These are phyloP conservation scores for Moniliella sp. DNA, from an alignment of 1,284 basidiomycete genomes.

Conservation along the genomic window DNA sequence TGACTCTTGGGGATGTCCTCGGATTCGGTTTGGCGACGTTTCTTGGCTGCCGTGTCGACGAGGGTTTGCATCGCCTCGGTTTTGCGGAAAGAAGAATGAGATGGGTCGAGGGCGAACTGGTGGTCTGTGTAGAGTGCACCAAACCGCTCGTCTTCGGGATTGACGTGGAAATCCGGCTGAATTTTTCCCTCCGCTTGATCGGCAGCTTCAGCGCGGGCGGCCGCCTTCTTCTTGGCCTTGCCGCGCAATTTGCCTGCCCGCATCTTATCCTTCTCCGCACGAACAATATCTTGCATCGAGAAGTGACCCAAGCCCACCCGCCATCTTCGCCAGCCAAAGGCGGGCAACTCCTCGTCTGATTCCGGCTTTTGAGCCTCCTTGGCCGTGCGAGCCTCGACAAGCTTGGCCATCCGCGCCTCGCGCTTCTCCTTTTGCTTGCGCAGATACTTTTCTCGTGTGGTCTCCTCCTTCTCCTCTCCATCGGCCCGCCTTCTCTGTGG, in stretches of 20 bases:
- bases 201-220: constrained; percentile 6
- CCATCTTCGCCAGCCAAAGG: background rate
- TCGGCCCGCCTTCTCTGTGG: constrained; percentile 4
- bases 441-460: constrained; percentile 28
- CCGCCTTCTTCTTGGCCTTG: constrained; percentile 9
- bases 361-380: constrained; percentile 11
- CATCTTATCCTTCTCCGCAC: constrained; percentile 46
- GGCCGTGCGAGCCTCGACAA: constrained; percentile 1
- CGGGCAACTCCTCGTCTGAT: constrained; percentile 21
- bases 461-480: constrained; percentile 14
- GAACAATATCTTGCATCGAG: constrained; percentile 68
- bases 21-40: too few species aligned
- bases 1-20: too few species aligned
- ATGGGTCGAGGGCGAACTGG: constrained; percentile 82
- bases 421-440: constrained; percentile 27
- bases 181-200: constrained; percentile 36
- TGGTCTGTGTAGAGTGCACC: constrained; percentile 67
- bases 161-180: constrained; percentile 46
- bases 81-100: constrained; percentile 45
- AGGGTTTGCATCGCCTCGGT: constrained; percentile 30
- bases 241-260: background rate
- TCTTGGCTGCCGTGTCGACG: too few species aligned
- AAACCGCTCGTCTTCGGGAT: constrained; percentile 74
- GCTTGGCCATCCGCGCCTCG: constrained; percentile 13
- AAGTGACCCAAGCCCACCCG: constrained; percentile 46